phyloP scores from a whole-genome alignment of 2,329 filamentous ascomycete species.

The Trichoderma guizhouense region DNA sequence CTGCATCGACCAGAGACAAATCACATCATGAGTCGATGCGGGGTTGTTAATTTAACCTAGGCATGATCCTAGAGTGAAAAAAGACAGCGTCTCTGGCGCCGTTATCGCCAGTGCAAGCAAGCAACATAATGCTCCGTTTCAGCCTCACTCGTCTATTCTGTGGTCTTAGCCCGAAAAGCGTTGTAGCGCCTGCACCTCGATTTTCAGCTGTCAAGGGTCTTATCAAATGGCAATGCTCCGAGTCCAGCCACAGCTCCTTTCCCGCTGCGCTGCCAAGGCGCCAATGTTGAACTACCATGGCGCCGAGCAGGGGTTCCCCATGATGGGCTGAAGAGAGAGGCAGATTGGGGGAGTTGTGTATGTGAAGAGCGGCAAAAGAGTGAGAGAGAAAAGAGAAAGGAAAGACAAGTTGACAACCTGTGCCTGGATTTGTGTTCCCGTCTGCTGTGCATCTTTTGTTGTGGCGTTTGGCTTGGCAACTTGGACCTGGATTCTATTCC shows the following conservation, averaged over 20 bases:
- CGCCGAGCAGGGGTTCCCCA: constrained; percentile 12
- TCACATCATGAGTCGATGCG: not conserved
- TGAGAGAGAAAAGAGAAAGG: not conserved
- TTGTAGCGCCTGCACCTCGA: constrained; percentile 4
- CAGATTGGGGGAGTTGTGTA: not conserved
- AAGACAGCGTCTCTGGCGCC: not conserved
- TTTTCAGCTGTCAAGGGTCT: constrained; percentile 19
- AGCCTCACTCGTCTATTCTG: not conserved
- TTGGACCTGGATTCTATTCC: not conserved
- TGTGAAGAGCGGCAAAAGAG: not conserved
- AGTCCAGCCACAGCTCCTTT: not conserved
- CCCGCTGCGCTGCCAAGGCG: constrained; percentile 7
- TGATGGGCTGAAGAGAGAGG: constrained; percentile 8
- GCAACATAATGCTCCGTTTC: not conserved
- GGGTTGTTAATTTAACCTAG: not conserved
- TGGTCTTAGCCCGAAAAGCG: not conserved
- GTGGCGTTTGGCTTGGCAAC: not conserved
- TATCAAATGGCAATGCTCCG: constrained; percentile 13
- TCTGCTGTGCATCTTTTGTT: not conserved
- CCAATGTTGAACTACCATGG: not conserved
- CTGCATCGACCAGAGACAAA: not conserved
- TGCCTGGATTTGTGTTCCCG: not conserved
- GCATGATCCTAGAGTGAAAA: not conserved
- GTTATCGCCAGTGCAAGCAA: not conserved
- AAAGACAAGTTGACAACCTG: not conserved